Evolutionary conservation across 306 rosid genomes (phyloP).

Genomic region (Glycine tomentella): DNA sequence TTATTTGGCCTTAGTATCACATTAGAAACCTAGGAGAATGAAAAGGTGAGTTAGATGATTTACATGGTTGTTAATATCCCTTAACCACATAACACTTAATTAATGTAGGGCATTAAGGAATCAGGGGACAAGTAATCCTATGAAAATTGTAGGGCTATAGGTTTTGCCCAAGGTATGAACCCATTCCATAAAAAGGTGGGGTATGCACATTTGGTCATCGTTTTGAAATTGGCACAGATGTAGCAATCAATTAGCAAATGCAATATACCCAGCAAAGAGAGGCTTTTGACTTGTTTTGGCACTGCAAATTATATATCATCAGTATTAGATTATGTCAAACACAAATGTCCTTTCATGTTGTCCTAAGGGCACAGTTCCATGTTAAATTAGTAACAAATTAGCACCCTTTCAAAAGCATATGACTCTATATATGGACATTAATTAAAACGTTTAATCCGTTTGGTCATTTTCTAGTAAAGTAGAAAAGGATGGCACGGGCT

Average conservation of each 20-base stretch:
- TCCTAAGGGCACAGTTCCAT: neutral
- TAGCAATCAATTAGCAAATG: slow-evolving; percentile 41
- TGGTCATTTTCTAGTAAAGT: slow-evolving; percentile 49
- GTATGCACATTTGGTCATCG: slow-evolving; percentile 33
- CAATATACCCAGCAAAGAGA: neutral
- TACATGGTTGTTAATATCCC: neutral
- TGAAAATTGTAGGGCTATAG: slow-evolving; percentile 31
- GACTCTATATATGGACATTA: slow-evolving; percentile 25
- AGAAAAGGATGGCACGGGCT: slow-evolving; percentile 49
- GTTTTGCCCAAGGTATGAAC: slow-evolving; percentile 6
- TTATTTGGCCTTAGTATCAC: neutral
- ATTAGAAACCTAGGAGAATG: slow-evolving; percentile 4
- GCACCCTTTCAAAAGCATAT: slow-evolving; percentile 33
- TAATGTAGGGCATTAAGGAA: slow-evolving; percentile 42
- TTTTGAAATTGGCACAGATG: slow-evolving; percentile 36
- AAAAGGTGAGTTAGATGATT: neutral
- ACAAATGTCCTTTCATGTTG: slow-evolving; percentile 45
- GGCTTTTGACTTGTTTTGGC: slow-evolving; percentile 50
- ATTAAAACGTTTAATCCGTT: slow-evolving; percentile 34
- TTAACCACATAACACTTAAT: neutral
- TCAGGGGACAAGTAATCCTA: slow-evolving; percentile 45
- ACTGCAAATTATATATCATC: too few species aligned
- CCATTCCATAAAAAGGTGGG: slow-evolving; percentile 20
- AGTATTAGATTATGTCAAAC: slow-evolving; percentile 1
- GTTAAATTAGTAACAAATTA: neutral